Conservation (phyloP, 768 basidiomycete genomes). For the Lepiota brunneoincarnata region DNA sequence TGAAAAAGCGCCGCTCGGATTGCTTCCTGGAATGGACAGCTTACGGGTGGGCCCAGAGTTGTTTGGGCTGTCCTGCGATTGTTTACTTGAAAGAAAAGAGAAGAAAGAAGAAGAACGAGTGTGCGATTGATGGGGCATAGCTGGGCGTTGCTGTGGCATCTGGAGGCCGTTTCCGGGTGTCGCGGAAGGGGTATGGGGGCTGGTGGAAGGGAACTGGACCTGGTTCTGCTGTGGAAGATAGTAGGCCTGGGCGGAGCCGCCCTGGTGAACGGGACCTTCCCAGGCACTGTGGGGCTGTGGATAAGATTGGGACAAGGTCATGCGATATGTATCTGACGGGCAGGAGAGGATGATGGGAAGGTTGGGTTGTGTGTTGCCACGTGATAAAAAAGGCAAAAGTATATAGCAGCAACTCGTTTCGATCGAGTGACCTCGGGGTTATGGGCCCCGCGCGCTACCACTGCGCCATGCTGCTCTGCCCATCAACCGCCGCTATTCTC, state of each 20-base stretch:
- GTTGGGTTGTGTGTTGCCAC: no score
- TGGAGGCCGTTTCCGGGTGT: constrained; percentile 7
- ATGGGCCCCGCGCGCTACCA: constrained; percentile 58
- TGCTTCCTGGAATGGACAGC: constrained; percentile 5
- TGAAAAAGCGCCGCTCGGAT: constrained; percentile 14
- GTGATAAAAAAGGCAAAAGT: no score
- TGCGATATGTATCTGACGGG: constrained; percentile 22
- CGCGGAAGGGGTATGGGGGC: constrained; percentile 14
- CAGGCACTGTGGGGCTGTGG: constrained; percentile 7
- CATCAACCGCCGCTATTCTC: no score
- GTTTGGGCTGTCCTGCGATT: constrained; percentile 3
- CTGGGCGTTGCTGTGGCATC: constrained; percentile 18
- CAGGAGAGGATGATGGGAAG: constrained; percentile 19
- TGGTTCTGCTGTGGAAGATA: constrained; percentile 16
- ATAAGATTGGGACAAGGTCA: constrained; percentile 3
- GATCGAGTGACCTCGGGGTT: constrained; percentile 67
- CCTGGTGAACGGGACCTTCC: constrained; percentile 3
- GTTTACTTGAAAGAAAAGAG: constrained; percentile 47
- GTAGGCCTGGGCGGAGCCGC: constrained; percentile 3
- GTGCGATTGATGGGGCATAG: constrained; percentile 31
- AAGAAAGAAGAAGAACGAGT: constrained; percentile 65
- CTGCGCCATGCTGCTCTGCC: constrained; percentile 55
- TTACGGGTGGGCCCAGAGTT: background rate
- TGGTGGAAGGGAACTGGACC: constrained; percentile 18
- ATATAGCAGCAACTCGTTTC: constrained; percentile 60